These are phyloP conservation scores for Helotiales sp. DNA, from an alignment of 2,329 filamentous ascomycete genomes.

Conservation along the genomic window DNA sequence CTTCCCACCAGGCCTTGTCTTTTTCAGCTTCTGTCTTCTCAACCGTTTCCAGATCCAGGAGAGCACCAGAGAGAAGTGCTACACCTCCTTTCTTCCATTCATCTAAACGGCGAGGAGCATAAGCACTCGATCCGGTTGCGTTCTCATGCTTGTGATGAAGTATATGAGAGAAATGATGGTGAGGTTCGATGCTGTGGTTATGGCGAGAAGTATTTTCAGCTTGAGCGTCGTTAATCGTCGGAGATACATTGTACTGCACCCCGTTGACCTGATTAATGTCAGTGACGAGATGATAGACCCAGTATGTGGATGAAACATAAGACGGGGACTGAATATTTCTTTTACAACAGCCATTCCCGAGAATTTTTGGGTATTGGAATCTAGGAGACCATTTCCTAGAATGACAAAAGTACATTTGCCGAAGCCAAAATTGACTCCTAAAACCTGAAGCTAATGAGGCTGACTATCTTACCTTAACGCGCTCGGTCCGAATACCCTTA, in stretches of 20 bases:
- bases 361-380: no score
- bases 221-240: conserved; percentile 19
- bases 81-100: conserved; percentile 72
- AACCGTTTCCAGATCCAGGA: conserved; percentile 59
- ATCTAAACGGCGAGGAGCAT: conserved; percentile 62
- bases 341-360: no score
- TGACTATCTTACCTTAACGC: conserved; percentile 16
- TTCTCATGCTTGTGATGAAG: conserved; percentile 33
- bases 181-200: conserved; percentile 15
- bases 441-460: not conserved
- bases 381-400: no score
- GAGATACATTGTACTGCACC: conserved; percentile 21
- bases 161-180: conserved; percentile 32
- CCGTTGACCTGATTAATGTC: conserved; percentile 21
- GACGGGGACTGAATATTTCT: no score
- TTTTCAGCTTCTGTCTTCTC: conserved; percentile 43
- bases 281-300: no score
- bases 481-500: conserved; percentile 21
- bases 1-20: conserved; percentile 77
- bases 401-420: not conserved
- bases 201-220: conserved; percentile 6
- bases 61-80: conserved; percentile 56
- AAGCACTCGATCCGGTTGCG: conserved; percentile 53
- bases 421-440: not conserved
- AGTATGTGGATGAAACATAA: no score